A percentile compares a stretch with the other conserved stretches of the same genome.
Evolutionary conservation across 1,284 basidiomycete species (phyloP).

Genomic region (Microbotryum violaceum): DNA sequence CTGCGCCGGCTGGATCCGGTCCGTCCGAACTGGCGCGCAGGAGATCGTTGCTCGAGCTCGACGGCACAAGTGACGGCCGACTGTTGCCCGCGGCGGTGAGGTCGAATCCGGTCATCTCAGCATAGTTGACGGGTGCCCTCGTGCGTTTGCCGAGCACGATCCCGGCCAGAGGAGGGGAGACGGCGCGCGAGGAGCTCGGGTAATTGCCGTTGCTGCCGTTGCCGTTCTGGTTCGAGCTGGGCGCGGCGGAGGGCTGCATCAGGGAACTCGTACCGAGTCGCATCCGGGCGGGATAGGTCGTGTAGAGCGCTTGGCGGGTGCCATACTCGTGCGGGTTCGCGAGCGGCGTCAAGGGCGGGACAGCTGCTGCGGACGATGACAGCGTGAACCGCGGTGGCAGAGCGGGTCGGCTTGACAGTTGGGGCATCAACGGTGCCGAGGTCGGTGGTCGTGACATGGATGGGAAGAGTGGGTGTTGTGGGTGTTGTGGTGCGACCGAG

Average conservation of each 20-base stretch:
- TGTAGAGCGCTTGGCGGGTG: conserved; percentile 60
- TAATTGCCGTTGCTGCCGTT: background rate
- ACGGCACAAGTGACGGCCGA: too few relatives aligned
- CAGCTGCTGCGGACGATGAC: conserved; percentile 8
- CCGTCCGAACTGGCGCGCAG: too few relatives aligned
- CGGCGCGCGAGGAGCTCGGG: conserved; percentile 1
- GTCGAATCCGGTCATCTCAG: conserved; percentile 55
- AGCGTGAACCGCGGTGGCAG: conserved; percentile 4
- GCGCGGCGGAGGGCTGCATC: conserved; percentile 61
- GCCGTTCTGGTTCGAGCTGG: conserved; percentile 1
- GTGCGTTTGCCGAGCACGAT: conserved; percentile 15
- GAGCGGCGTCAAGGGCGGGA: conserved; percentile 26
- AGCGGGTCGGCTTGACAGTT: background rate
- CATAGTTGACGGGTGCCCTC: conserved; percentile 69
- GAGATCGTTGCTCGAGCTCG: too few relatives aligned
- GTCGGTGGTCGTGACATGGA: background rate
- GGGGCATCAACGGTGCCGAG: too few relatives aligned
- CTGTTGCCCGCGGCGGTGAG: too few relatives aligned
- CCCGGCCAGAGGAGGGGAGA: conserved; percentile 6
- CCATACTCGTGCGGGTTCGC: conserved; percentile 12
- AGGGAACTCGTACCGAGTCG: conserved; percentile 84
- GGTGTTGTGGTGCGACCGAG: background rate
- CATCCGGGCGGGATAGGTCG: conserved; percentile 82
- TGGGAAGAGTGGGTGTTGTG: background rate
- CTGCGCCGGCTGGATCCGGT: conserved; percentile 6